Evolutionary conservation across 192 early-diverging fungal genomes (phyloP).

Genomic region (Backusella sp.): DNA sequence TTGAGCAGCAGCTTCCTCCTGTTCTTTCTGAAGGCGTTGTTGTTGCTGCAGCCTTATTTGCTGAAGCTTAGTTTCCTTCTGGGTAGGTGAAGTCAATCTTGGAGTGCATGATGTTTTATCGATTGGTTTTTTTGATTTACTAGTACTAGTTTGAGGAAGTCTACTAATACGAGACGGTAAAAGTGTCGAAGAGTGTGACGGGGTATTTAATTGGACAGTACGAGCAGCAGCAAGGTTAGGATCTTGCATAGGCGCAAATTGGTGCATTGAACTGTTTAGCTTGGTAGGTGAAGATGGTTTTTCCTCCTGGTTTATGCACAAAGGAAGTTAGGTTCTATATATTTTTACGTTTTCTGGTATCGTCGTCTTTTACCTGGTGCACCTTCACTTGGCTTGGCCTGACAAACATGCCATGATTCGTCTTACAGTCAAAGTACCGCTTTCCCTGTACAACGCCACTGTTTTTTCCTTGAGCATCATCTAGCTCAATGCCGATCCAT

Average conservation of each 20-base stretch:
- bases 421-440: slow-evolving; percentile 75
- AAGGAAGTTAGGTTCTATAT: background rate
- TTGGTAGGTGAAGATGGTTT: background rate
- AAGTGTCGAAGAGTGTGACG: slow-evolving; percentile 25
- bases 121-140: slow-evolving; percentile 14
- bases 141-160: background rate
- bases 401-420: slow-evolving; percentile 79
- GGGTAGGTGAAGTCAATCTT: background rate
- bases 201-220: slow-evolving; percentile 22
- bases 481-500: slow-evolving; percentile 93
- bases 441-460: slow-evolving; percentile 73
- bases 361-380: background rate
- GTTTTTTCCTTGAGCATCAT: slow-evolving; percentile 73
- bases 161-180: slow-evolving; percentile 24
- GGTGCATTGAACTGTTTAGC: background rate
- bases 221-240: slow-evolving; percentile 20
- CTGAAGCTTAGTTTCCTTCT: slow-evolving; percentile 16
- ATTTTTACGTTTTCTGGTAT: background rate
- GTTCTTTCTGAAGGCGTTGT: slow-evolving; percentile 16
- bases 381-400: slow-evolving; percentile 57
- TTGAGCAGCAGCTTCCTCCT: slow-evolving; percentile 22
- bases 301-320: background rate
- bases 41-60: slow-evolving; percentile 19
- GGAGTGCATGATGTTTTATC: slow-evolving; percentile 16
- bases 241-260: slow-evolving; percentile 35